Percentiles rank a stretch among this genome's conserved stretches.
Evolutionary conservation across 495 filamentous ascomycete species (phyloP).

Genomic region (Delitschia confertaspora): DNA sequence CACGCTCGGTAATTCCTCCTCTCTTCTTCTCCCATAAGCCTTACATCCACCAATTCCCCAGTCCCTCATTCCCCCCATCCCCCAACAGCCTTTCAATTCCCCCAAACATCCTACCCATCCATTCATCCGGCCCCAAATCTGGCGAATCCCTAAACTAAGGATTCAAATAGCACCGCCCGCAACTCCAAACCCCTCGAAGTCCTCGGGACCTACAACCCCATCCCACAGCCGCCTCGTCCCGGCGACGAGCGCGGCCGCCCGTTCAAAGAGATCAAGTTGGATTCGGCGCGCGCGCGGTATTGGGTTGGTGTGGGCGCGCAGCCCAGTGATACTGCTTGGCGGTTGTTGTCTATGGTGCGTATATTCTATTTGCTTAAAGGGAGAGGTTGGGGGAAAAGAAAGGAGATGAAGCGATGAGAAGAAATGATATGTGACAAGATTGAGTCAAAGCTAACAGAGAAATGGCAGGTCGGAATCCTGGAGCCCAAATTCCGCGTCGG

Average conservation of each 20-base stretch:
- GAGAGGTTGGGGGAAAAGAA: neutral
- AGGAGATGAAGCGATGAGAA: neutral
- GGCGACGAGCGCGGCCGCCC: constrained; percentile 57
- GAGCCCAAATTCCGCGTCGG: constrained; percentile 37
- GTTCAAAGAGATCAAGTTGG: constrained; percentile 84
- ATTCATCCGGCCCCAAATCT: constrained; percentile 2
- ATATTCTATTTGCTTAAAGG: neutral
- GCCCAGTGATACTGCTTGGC: constrained; percentile 80
- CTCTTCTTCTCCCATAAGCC: constrained; percentile 1
- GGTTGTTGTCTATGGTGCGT: constrained; percentile 75
- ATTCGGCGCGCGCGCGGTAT: constrained; percentile 73
- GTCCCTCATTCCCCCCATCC: neutral
- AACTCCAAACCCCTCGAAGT: constrained; percentile 87
- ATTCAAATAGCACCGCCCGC: constrained; percentile 51
- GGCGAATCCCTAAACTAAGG: neutral
- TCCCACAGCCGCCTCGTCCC: constrained; percentile 64
- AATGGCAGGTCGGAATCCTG: constrained; percentile 41
- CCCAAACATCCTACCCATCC: neutral
- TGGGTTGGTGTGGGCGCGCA: constrained; percentile 97
- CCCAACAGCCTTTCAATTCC: neutral
- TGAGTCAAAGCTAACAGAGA: neutral
- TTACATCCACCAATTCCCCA: constrained; percentile 3
- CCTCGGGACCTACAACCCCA: constrained; percentile 85
- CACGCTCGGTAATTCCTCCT: constrained; percentile 68
- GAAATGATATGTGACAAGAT: neutral